phyloP scores from a whole-genome alignment of 1,284 basidiomycete genomes.

The Butyriboletus appendiculatus region DNA sequence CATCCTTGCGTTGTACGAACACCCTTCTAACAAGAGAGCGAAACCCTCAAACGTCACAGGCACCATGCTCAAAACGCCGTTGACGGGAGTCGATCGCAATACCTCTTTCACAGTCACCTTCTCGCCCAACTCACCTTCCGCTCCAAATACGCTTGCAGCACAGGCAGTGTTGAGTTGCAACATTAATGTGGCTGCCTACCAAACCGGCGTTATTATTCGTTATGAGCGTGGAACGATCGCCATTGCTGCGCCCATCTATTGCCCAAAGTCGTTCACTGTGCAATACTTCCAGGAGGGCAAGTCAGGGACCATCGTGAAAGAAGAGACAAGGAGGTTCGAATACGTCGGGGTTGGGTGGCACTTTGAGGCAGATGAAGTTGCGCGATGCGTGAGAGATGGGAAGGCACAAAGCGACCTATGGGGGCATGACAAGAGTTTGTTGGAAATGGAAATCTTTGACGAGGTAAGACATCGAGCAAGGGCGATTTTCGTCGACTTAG shows the following conservation, averaged over 20 bases:
- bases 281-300: conserved; percentile 59
- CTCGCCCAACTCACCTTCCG: conserved; percentile 38
- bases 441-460: conserved; percentile 83
- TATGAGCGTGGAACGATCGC: conserved; percentile 69
- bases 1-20: conserved; percentile 78
- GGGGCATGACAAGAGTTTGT: conserved; percentile 73
- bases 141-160: conserved; percentile 46
- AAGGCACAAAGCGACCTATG: conserved; percentile 75
- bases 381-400: conserved; percentile 73
- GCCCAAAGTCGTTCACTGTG: conserved; percentile 62
- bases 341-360: conserved; percentile 69
- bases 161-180: conserved; percentile 70
- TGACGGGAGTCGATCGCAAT: conserved; percentile 79
- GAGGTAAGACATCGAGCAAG: conserved; percentile 49
- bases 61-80: conserved; percentile 70
- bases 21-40: conserved; percentile 63
- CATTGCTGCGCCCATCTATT: conserved; percentile 62
- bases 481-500: background rate
- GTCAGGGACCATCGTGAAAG: conserved; percentile 44
- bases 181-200: conserved; percentile 48
- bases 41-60: conserved; percentile 59
- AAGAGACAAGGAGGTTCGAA: conserved; percentile 56
- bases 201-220: conserved; percentile 60
- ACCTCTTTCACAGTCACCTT: conserved; percentile 82
- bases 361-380: conserved; percentile 85